Base-by-base conservation (phyloP, 2,329 filamentous ascomycete genomes). In the Hymenoscyphus linearis region DNA sequence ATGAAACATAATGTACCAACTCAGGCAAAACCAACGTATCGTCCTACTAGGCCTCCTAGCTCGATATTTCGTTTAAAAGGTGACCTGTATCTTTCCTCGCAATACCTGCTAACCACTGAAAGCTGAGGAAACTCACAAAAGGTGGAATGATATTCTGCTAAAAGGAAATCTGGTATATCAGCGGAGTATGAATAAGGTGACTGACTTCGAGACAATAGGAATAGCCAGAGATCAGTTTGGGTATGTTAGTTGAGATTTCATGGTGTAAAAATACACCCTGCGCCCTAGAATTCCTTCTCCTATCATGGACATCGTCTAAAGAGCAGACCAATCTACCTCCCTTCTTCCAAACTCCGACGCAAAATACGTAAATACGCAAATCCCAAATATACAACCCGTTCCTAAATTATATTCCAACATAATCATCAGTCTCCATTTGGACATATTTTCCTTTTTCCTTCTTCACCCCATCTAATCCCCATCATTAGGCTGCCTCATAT, bases 401-500 rank as follows among this genome's bases (percentile, higher is more conserved):
- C 44, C 44, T 26, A 50, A 13, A 50, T 50, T 50, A 50, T 26
- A 50, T 50, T 50, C 18, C 44, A n/a, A 50, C 44, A 50, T 50
- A 13, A 50, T 13, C 44, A 50, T 50, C 44, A 50, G 44, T 40
- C 5, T n/a, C 25, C 34, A 27, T 34, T 18, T 18, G 27, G 31
- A n/a, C 18, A 37, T 22, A n/a, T 27, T 52, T 27, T 31, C n/a
- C 36, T 22, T 44, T 31, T n/a, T 27, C 14, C 18, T 22, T 52
- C 25, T 13, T 13, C n/a, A 36, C 52, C n/a, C 5, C 16, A 40
- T 10, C 60, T 65, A 73, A 64, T 74, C 72, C 2, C 85, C 81
- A 55, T 87, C 85, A 74, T 78, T 85, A 67, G 89, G 89, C 81
- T 88, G 88, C 69, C 90, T 79, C 91, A 97, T 91, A 74, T 91